Evolutionary conservation across 1,284 basidiomycete genomes (phyloP), one percentile per base, ranked within the genome.

Genomic region (Psilocybe mexicana): DNA sequence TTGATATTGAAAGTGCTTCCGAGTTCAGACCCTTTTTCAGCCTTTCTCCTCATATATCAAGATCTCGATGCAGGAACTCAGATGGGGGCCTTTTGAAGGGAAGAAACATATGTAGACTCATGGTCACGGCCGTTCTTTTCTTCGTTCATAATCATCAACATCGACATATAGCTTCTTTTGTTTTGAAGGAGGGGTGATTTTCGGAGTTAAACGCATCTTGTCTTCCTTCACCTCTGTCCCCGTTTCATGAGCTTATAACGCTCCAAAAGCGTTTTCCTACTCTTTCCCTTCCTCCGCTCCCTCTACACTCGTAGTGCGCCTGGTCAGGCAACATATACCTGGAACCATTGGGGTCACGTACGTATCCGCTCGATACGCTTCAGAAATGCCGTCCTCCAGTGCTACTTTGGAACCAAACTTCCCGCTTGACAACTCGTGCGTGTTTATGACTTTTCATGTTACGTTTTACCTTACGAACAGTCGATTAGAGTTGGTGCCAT

Each of bases 401-500:
- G 57, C 55, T n/a, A 56, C 58, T 14, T 52, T 60, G 40, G 54
- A 62, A 43, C 57, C 61, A 2, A 42, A 33, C 14, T 57, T 46
- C 35, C 35, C 61, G 1, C 45, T 59, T 47, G 68, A 74, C 55
- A 71, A 70, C 57, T 72, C 73, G 73, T 74, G 26, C 43, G 72
- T 65, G 2, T 3, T 6, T 23, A n/a, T n/a, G 10, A 8, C 1
- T 33, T 33, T 8, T 33, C 4, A 3, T n/a, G n/a, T 51, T 42
- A 47, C 18, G 40, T 47, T 55, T 24, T 8, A 33, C 24, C 24
- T 3, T n/a, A 30, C 28, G 5, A n/a, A 50, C 7, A 10, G n/a
- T 44, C 47, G 35, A 18, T 33, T 51, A 77, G 75, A 38, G 75
- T 77, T 68, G 76, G 76, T 10, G 70, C 72, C 0, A 74, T 76